Evolutionary conservation across 2,329 filamentous ascomycete genomes (phyloP).

Genomic region (Colletotrichum filicis): DNA sequence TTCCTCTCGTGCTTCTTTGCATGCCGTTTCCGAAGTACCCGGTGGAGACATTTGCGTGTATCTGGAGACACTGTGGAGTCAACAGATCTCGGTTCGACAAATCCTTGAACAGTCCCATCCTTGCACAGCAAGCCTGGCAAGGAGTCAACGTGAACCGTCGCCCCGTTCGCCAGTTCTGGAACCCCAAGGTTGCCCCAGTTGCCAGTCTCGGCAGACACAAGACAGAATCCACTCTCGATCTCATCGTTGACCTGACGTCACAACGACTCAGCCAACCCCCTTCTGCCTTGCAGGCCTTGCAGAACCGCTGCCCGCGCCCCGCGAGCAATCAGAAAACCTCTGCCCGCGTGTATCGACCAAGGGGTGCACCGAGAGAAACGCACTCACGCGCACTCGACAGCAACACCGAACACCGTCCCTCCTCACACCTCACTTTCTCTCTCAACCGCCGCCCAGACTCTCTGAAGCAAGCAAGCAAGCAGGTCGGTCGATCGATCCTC

Average conservation of each 20-base stretch:
- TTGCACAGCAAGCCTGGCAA: slow-evolving; percentile 22
- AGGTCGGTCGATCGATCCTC: slow-evolving; percentile 13
- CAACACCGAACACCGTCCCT: background rate
- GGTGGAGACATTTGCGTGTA: slow-evolving; percentile 27
- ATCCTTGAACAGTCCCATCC: slow-evolving; percentile 23
- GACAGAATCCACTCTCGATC: slow-evolving; percentile 11
- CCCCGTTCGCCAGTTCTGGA: slow-evolving; percentile 31
- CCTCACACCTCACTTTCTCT: background rate
- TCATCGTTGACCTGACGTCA: slow-evolving; percentile 29
- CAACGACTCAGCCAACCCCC: slow-evolving; percentile 4
- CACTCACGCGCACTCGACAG: background rate
- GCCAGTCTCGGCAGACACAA: slow-evolving; percentile 3
- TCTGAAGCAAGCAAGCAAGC: slow-evolving; percentile 9
- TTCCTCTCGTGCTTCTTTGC: slow-evolving; percentile 13
- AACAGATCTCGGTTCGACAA: slow-evolving; percentile 29
- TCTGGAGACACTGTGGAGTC: slow-evolving; percentile 28
- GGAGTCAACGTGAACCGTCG: slow-evolving; percentile 19
- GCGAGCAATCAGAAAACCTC: slow-evolving; percentile 18
- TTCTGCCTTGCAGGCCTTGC: slow-evolving; percentile 24
- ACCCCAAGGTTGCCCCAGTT: slow-evolving; percentile 17
- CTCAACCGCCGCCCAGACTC: slow-evolving; percentile 4
- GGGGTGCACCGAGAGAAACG: slow-evolving; percentile 23
- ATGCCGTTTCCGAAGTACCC: slow-evolving; percentile 21
- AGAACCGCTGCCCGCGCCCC: slow-evolving; percentile 14
- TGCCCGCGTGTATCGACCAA: slow-evolving; percentile 8